Base-by-base conservation (phyloP, 139 green algal genomes). In the Micromonas pusilla region DNA sequence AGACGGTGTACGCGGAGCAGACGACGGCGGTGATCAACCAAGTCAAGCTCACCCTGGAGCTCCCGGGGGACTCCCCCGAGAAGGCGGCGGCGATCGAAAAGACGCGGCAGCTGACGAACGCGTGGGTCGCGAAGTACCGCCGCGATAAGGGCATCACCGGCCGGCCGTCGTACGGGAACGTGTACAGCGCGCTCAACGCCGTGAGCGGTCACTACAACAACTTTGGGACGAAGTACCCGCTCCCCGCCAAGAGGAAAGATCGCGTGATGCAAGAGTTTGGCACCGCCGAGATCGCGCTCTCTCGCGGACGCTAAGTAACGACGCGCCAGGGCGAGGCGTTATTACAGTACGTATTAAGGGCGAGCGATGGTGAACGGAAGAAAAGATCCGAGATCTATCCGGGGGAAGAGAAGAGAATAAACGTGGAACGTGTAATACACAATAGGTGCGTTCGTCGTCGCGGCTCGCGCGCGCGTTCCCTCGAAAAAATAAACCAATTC, bases 151-250 rank as follows among this genome's bases (percentile, higher is more conserved):
- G 34, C 20, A 68, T 60, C 32, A 67, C 38, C 38, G 79, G 79
- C 1, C 73, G 53, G 54, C 79, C 71, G 28, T 83, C 79, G 74
- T 83, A 83, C 75, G 72, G 79, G 13, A 74, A 82, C 73, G 65
- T 67, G 66, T 83, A 83, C 57, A 77, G 31, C 74, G 79, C 72
- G 26, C 63, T 83, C 53, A 83, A 83, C 68, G 79, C 79, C n/a
- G 72, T 83, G 20, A 33, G 25, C 26, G 79, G 79, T 36, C 79
- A 83, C 72, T 83, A 82, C 60, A 83, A 83, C 72, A 83, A 83
- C 73, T 83, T 83, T 32, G 79, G 79, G 3, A 81, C 68, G n/a
- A 76, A 81, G 31, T 70, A 71, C 25, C 79, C 68, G 28, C 60
- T 83, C 45, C 79, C 79, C 38, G 60, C 31, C 76, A 83, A 76